Base-by-base conservation (phyloP, 129 eudicot species). In the Escallonia rubra region DNA sequence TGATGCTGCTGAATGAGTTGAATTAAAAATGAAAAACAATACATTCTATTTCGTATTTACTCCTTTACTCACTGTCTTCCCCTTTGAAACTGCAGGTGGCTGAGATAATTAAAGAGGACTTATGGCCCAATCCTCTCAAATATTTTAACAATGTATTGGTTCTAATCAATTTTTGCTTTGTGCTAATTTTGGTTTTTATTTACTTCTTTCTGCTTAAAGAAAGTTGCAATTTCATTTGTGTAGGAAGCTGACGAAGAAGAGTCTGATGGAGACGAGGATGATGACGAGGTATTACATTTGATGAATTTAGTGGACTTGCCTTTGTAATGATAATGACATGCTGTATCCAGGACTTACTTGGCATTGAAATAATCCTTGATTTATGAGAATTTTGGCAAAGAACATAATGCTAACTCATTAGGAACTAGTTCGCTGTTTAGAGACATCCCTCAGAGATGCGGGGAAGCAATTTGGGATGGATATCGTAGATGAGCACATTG, bases 71-170 rank as follows among this genome's bases (percentile, higher is more conserved):
- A 23, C 34, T 51, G 10, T 45, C 63, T 53, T 48, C 42, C 7
- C 4, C 64, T 63, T 63, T 10, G 4, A 59, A 68, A 56, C 14
- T 77, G 64, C 82, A 86, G 93, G 84, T 83, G 15, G 89, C 84
- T n/a, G 93, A 86, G 57, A 50, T 83, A 60, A 86, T 86, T 48
- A 86, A 83, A 80, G 89, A 86, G 55, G 93, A 86, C 10, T 64
- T 86, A 38, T 86, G 93, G 93, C 80, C 80, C 15, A 77, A 82
- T 60, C 89, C 93, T 9, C 79, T 86, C 61, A 68, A 76, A 74
- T 79, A 77, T 75, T 78, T 80, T 45, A 71, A 74, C 78, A 86
- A 74, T 74, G 93, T 86, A 78, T 10, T 39, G 47, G 47, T 4
- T 5, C 2, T 43, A 4, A n/a, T 1, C 11, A 10, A 11, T 10